phyloP scores from a whole-genome alignment of 306 rosid species.

The Trifolium fragiferum region DNA sequence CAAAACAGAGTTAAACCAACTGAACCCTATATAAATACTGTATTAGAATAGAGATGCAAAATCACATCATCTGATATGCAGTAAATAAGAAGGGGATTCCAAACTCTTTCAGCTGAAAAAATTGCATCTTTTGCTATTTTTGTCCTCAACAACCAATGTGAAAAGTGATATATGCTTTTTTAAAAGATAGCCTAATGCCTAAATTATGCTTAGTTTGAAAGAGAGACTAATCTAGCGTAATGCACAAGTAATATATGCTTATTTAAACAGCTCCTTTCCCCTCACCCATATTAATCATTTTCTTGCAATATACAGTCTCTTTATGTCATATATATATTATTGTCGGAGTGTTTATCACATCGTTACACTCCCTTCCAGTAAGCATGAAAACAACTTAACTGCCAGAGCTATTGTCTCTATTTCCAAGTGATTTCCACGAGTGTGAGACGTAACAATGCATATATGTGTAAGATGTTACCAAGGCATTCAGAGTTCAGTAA shows the following conservation, averaged over 20 bases:
- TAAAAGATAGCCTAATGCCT: not conserved
- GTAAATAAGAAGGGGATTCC: not conserved
- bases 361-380: not conserved
- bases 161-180: not conserved
- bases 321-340: constrained; percentile 1
- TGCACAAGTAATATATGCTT: constrained; percentile 9
- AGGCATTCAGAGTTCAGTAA: constrained; percentile 11
- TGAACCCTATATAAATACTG: not conserved
- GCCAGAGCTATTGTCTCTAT: not conserved
- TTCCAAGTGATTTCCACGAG: not conserved
- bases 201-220: constrained; percentile 44
- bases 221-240: constrained; percentile 20
- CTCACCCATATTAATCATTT: not conserved
- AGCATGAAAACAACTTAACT: not conserved
- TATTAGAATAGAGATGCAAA: not conserved
- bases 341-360: not conserved
- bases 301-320: not conserved
- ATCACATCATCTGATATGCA: not conserved
- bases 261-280: constrained; percentile 36
- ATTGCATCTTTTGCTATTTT: not conserved
- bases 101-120: not conserved
- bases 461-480: not conserved
- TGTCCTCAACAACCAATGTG: constrained; percentile 27
- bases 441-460: not conserved
- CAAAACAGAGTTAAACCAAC: not conserved